A percentile compares a stretch with the other conserved stretches of the same genome.
Evolutionary conservation across 106 monocot species (phyloP).

Genomic region (Xerophyta viscosa): DNA sequence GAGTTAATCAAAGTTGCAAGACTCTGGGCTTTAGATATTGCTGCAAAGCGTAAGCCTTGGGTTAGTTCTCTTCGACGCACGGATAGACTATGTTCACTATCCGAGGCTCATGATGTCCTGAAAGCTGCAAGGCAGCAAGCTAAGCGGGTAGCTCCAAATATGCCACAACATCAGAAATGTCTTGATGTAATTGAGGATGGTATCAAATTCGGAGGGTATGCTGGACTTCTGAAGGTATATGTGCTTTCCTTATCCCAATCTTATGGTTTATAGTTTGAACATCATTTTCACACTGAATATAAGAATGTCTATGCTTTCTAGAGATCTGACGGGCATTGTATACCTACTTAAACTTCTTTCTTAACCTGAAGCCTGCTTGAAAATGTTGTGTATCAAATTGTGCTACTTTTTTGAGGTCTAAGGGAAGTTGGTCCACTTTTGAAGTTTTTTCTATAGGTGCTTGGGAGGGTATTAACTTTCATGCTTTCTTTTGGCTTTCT

Average conservation of each 20-base stretch:
- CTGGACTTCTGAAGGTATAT: constrained; percentile 83
- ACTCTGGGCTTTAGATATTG: constrained; percentile 85
- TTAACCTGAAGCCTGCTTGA: too few species aligned
- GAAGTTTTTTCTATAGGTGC: too few species aligned
- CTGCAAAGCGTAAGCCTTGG: constrained; percentile 75
- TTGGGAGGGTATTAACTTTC: too few species aligned
- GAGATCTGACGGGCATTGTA: too few species aligned
- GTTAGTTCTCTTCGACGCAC: constrained; percentile 76
- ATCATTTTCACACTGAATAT: too few species aligned
- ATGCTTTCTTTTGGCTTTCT: too few species aligned
- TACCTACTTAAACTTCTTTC: too few species aligned
- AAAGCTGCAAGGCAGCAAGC: constrained; percentile 63
- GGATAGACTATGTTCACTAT: constrained; percentile 77
- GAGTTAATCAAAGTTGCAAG: constrained; percentile 66
- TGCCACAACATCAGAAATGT: constrained; percentile 82
- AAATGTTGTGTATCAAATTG: too few species aligned
- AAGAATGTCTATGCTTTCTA: too few species aligned
- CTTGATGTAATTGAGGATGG: constrained; percentile 92
- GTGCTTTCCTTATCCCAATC: neutral
- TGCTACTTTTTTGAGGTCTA: too few species aligned
- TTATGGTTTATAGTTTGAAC: too few species aligned
- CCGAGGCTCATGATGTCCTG: constrained; percentile 65
- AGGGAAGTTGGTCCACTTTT: too few species aligned
- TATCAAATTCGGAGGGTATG: constrained; percentile 77
- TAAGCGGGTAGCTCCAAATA: constrained; percentile 59